A percentile compares a stretch with the other conserved stretches of the same genome.
Conservation (phyloP, 1,284 basidiomycete species). For the Trichosporon ovoides region DNA sequence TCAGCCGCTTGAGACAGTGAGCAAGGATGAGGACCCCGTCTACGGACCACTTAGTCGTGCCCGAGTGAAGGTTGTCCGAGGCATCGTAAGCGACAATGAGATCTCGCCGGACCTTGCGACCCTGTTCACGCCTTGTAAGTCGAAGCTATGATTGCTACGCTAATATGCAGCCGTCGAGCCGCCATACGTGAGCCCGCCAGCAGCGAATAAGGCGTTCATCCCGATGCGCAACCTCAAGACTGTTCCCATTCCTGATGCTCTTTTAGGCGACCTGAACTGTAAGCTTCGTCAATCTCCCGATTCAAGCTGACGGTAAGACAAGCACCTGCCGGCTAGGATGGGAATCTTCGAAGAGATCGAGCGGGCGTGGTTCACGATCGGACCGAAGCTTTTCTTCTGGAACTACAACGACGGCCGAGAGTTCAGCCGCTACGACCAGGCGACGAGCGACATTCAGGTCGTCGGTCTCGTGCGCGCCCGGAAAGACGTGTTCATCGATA, state of each 20-base stretch:
- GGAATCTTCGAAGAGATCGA: conserved; percentile 91
- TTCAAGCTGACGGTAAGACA: conserved; percentile 23
- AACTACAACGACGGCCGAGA: conserved; percentile 76
- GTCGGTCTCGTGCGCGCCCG: conserved; percentile 73
- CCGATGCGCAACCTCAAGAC: conserved; percentile 25
- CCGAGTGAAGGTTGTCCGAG: conserved; percentile 36
- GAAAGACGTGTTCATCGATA: conserved; percentile 77
- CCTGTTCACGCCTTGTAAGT: conserved; percentile 23
- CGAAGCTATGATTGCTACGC: background rate
- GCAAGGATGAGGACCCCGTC: conserved; percentile 38
- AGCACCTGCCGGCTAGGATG: conserved; percentile 55
- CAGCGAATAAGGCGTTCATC: conserved; percentile 21
- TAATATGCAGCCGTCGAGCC: conserved; percentile 22
- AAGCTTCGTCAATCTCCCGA: conserved; percentile 10
- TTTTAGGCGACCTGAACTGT: conserved; percentile 44
- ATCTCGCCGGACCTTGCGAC: conserved; percentile 39
- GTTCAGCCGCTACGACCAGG: conserved; percentile 70
- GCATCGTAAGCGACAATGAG: conserved; percentile 33
- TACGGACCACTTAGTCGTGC: conserved; percentile 41
- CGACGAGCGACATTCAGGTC: conserved; percentile 81
- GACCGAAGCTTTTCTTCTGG: conserved; percentile 93
- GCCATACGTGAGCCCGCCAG: conserved; percentile 20
- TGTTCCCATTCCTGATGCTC: conserved; percentile 41
- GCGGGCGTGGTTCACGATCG: conserved; percentile 91
- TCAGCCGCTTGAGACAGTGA: conserved; percentile 33